Evolutionary conservation across 805 yeast genomes (phyloP), one percentile per base, ranked within the genome.

Genomic region (Yarrowia yakushimensis): DNA sequence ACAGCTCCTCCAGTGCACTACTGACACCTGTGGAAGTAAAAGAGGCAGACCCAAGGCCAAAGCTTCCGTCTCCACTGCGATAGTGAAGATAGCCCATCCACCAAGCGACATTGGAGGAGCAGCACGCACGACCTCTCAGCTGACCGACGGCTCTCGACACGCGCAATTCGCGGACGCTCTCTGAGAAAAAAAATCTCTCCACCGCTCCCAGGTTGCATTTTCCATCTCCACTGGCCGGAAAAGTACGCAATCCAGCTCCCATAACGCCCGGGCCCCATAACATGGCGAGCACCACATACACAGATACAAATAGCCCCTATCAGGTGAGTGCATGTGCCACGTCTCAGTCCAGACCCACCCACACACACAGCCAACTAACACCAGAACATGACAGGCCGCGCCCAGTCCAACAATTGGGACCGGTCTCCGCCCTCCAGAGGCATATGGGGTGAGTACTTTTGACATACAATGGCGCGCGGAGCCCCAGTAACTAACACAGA

Each of bases 61-160:
- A 52, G 59, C 59, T 52, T 52, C 59, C 43, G 59, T 52, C 59
- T 52, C 59, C 59, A 52, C 59, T 43, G 43, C 59, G 55, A 52
- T 52, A 52, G 42, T 36, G 33, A 31, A 52, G 59, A 52, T 52
- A 52, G 55, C 23, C 22, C 5, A 23, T 34, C 27, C 43, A n/a
- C 25, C 43, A 52, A 23, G 43, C 34, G 2, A 15, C 28, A 4
- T 30, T 3, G 25, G 43, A 37, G 42, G 42, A 37, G 23, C 22
- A 8, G 42, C 42, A 17, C 20, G 13, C n/a, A 9, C 33, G 22
- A 12, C 15, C 28, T 4, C 45, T 25, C 18, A 9, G 43, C 42
- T 37, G 42, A 37, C 42, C 42, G n/a, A 22, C 43, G 17, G n/a
- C 23, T 13, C 33, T 25, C 48, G 22, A 25, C 33, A 15, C 48